Conservation (phyloP, 805 yeast species). For the Ogataea haglerorum region DNA sequence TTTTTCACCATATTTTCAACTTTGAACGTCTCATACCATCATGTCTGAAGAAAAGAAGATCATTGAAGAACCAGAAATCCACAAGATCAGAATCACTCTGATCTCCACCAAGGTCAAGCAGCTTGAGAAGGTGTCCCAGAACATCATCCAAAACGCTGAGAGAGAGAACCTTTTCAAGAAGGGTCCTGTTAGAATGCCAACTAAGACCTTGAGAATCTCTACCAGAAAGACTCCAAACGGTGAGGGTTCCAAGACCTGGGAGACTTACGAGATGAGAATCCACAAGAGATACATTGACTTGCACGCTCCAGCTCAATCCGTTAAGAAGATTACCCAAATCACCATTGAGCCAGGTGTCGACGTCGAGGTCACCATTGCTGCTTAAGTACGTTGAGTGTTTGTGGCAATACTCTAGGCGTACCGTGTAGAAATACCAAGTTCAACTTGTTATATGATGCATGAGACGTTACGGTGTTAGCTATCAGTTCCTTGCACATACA, state of each 20-base stretch:
- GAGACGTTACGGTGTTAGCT: slow-evolving; percentile 61
- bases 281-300: slow-evolving; percentile 99
- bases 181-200: slow-evolving; percentile 99
- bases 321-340: slow-evolving; percentile 95
- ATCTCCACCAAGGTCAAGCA: slow-evolving; percentile 98
- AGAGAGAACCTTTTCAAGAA: slow-evolving; percentile 81
- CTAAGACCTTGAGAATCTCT: slow-evolving; percentile 95
- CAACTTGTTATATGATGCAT: slow-evolving; percentile 29
- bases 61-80: slow-evolving; percentile 77
- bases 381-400: slow-evolving; percentile 41
- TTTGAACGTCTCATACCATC: slow-evolving; percentile 38
- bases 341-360: slow-evolving; percentile 99
- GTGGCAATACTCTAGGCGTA: slow-evolving; percentile 49
- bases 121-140: slow-evolving; percentile 92
- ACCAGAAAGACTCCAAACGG: slow-evolving; percentile 99
- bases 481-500: slow-evolving; percentile 41
- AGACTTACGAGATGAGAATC: slow-evolving; percentile 98
- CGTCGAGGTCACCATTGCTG: slow-evolving; percentile 90
- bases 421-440: slow-evolving; percentile 43
- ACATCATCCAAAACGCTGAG: slow-evolving; percentile 85
- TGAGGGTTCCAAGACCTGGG: slow-evolving; percentile 99
- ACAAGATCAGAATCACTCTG: slow-evolving; percentile 98
- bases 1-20: slow-evolving; percentile 15
- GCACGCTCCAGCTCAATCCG: slow-evolving; percentile 91
- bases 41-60: slow-evolving; percentile 84